These are phyloP conservation scores for Baudoinia panamericana DNA, from an alignment of 495 filamentous ascomycete genomes.

Conservation along the genomic window DNA sequence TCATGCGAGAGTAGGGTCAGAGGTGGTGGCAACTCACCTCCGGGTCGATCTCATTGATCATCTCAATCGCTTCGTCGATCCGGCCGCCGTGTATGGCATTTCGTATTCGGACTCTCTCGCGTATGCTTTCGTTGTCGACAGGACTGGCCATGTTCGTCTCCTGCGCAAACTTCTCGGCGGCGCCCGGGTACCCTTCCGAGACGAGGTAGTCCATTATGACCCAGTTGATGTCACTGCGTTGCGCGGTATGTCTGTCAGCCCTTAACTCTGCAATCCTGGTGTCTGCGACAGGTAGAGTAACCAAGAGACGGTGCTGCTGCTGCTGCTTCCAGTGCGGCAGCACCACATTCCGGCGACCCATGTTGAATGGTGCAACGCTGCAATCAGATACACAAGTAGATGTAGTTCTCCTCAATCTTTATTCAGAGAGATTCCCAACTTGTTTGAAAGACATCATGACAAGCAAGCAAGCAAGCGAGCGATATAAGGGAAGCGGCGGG, in stretches of 20 bases:
- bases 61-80: constrained; percentile 71
- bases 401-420: constrained; percentile 71
- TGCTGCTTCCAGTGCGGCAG: constrained; percentile 2
- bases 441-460: constrained; percentile 72
- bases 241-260: constrained; percentile 26
- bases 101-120: constrained; percentile 63
- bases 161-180: constrained; percentile 81
- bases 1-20: constrained; percentile 45
- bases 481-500: constrained; percentile 14
- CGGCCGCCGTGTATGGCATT: constrained; percentile 69
- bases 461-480: constrained; percentile 1
- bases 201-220: constrained; percentile 96
- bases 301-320: background rate
- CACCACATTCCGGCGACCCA: constrained; percentile 1
- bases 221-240: constrained; percentile 75
- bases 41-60: constrained; percentile 79
- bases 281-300: background rate
- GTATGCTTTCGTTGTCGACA: constrained; percentile 57
- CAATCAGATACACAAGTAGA: constrained; percentile 57
- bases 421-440: constrained; percentile 99
- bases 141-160: constrained; percentile 77
- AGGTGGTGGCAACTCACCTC: constrained; percentile 49
- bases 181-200: constrained; percentile 86
- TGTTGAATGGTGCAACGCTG: background rate
- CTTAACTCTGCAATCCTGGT: background rate